Base-by-base conservation (phyloP, 768 basidiomycete species). In the Kwoniella sp. region DNA sequence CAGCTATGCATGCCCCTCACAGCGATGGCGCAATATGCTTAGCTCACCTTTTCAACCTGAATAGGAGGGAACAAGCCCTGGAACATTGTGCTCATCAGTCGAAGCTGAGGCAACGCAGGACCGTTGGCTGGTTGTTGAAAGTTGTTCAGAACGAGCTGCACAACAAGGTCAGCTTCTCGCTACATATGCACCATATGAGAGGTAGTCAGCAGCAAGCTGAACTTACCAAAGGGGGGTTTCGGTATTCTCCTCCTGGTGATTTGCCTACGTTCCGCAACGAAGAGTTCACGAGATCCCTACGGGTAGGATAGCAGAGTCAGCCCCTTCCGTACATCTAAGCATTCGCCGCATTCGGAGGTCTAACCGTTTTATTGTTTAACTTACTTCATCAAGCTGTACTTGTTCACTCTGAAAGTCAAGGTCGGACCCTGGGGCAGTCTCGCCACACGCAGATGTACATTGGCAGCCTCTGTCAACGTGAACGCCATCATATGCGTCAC, bases 11-110 rank as follows among this genome's bases (percentile, higher is more conserved):
- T 38, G n/a, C 8, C 48, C 86, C 77, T 93, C 84, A 31, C 87
- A 28, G 4, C 29, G 31, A n/a, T 53, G n/a, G 30, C 13, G 38
- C 48, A 34, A 13, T 8, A 17, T 3, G 28, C 45, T 22, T 22
- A n/a, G 31, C 63, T 50, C 50, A 82, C 82, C 62, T 81, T 81
- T 59, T 84, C 82, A 47, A 84, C 82, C 55, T 82, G 79, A 53
- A 99, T 90, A 0, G 96, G 90, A 4, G 96, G 96, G 82, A 97
- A 99, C 66, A 99, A 84, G 30, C 91, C 89, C 80, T 98, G 96
- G 83, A 99, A 96, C 64, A 93, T 87, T 81, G 96, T 96, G 86
- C 93, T 89, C 76, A 98, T 86, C 63, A 98, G 88, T 38, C 91
- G 86, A 41, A 97, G 85, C 78, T 98, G 93, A 87, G 89, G 63